Conservation (phyloP, 108 stramenopile species). For the Fragilaria crotonensis region DNA sequence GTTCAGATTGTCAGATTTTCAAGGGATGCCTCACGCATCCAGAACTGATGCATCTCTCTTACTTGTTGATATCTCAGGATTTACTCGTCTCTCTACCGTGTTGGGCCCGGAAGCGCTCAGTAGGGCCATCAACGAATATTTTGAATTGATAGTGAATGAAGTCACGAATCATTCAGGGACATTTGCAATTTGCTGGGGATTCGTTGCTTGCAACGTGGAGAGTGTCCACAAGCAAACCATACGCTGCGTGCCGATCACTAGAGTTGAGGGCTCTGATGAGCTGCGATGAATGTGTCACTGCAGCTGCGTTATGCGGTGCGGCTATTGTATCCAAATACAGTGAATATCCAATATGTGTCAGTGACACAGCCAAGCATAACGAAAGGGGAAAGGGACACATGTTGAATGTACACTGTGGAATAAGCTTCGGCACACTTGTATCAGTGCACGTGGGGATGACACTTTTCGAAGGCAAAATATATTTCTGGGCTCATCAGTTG, state of each 20-base stretch:
- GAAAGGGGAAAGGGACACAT: not conserved
- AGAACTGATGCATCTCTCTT: constrained; percentile 1
- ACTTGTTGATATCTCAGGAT: constrained; percentile 17
- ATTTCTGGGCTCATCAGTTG: not conserved
- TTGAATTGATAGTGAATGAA: constrained; percentile 6
- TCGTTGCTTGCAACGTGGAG: constrained; percentile 8
- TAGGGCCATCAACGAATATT: constrained; percentile 7
- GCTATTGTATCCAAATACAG: constrained; percentile 25
- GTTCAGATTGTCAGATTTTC: too few species aligned
- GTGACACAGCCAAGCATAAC: not conserved
- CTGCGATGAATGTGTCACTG: constrained; percentile 10
- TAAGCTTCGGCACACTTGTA: not conserved
- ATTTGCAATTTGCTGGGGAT: constrained; percentile 13
- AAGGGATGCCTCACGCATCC: not conserved
- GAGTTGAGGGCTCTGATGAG: too few species aligned
- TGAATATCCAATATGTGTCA: constrained; percentile 16
- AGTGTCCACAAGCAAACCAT: not conserved
- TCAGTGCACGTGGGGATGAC: constrained; percentile 1
- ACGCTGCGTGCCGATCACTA: not conserved
- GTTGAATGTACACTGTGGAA: constrained; percentile 4
- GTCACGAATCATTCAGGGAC: not conserved
- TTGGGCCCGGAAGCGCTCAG: constrained; percentile 9
- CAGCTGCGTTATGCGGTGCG: constrained; percentile 21
- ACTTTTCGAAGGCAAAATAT: not conserved
- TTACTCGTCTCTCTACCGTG: constrained; percentile 14